Percentiles rank a stretch among this genome's conserved stretches.
Conservation (phyloP, 352 stramenopile genomes). For the Pythium periplocum region DNA sequence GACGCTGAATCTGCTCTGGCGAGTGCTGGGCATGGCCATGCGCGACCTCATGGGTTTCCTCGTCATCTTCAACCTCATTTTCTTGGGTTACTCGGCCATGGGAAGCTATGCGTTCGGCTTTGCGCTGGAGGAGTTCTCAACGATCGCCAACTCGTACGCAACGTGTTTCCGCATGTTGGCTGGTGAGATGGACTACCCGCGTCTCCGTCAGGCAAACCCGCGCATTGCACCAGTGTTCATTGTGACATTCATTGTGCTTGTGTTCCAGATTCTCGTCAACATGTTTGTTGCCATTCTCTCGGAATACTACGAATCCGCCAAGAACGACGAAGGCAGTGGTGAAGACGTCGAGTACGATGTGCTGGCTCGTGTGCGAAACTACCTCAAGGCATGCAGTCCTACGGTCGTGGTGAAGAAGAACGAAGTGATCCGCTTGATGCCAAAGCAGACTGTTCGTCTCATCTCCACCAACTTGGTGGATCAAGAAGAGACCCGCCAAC, state of each 20-base stretch:
- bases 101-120: conserved; percentile 82
- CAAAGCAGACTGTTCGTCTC: conserved; percentile 68
- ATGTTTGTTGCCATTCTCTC: conserved; percentile 89
- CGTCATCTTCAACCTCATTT: conserved; percentile 87
- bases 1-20: conserved; percentile 83
- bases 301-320: conserved; percentile 83
- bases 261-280: conserved; percentile 86
- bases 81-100: conserved; percentile 82
- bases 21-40: conserved; percentile 77
- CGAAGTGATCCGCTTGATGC: conserved; percentile 68
- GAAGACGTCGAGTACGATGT: conserved; percentile 87
- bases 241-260: conserved; percentile 78
- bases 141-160: conserved; percentile 71
- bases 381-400: conserved; percentile 64
- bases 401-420: conserved; percentile 77
- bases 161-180: conserved; percentile 88
- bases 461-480: conserved; percentile 88
- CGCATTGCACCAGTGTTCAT: conserved; percentile 77
- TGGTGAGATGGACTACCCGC: conserved; percentile 76
- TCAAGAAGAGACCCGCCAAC: conserved; percentile 77
- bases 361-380: conserved; percentile 70
- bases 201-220: conserved; percentile 74
- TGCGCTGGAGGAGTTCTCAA: conserved; percentile 78
- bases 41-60: conserved; percentile 85
- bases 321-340: conserved; percentile 63